Evolutionary conservation across 1,139 yeast species (phyloP).

Genomic region (Petasospora fabianii): DNA sequence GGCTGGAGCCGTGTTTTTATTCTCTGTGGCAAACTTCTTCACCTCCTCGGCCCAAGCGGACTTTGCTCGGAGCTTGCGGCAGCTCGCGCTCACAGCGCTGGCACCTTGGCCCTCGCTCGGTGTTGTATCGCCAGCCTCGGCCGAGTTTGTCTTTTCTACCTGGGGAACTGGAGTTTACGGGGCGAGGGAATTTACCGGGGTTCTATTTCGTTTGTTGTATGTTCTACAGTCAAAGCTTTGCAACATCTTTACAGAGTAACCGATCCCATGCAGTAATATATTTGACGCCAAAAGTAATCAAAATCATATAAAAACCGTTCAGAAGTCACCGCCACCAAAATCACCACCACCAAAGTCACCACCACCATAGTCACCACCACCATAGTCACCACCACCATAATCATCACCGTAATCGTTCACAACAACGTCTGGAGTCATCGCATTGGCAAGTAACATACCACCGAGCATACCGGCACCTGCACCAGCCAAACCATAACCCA

Average conservation of each 20-base stretch:
- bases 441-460: constrained; percentile 46
- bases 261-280: not conserved
- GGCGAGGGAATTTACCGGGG: no score
- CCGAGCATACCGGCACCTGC: constrained; percentile 81
- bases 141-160: no score
- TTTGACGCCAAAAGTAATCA: not conserved
- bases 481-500: constrained; percentile 43
- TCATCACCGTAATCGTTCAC: constrained; percentile 25
- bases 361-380: constrained; percentile 23
- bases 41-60: no score
- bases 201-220: no score
- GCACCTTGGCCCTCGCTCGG: not conserved
- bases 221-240: no score
- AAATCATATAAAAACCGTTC: not conserved
- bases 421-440: constrained; percentile 23
- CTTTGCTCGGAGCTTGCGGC: constrained; percentile 1
- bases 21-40: no score
- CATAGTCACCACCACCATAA: constrained; percentile 21
- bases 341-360: constrained; percentile 13
- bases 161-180: no score
- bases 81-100: not conserved
- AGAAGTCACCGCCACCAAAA: constrained; percentile 8
- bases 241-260: no score
- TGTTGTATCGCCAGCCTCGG: no score
- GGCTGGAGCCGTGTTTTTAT: no score